These are phyloP conservation scores for Meredithiella fracta DNA, from an alignment of 2,329 filamentous ascomycete genomes.

Conservation along the genomic window DNA sequence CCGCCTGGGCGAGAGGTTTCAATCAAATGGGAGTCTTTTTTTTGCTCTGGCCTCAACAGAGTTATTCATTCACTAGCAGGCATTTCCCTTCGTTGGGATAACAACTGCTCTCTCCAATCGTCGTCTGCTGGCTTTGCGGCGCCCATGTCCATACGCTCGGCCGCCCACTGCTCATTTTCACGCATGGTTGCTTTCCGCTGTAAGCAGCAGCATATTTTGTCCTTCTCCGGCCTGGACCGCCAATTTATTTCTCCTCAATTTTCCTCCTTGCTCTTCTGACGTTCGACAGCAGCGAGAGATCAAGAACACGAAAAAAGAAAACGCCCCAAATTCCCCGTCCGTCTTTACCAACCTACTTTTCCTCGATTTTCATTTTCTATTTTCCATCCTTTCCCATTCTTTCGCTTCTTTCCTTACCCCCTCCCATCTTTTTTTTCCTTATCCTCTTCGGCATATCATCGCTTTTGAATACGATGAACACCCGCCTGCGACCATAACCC, in stretches of 20 bases:
- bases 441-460: background rate
- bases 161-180: background rate
- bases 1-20: background rate
- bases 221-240: background rate
- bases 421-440: background rate
- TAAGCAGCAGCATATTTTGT: background rate
- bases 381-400: background rate
- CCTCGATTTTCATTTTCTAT: background rate
- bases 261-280: background rate
- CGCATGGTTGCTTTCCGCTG: background rate
- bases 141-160: background rate
- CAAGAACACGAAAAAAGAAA: background rate
- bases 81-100: too few species aligned
- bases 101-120: too few species aligned
- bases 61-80: too few species aligned
- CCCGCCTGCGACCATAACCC: background rate
- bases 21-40: background rate
- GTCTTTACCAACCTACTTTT: background rate
- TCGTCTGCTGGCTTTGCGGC: background rate
- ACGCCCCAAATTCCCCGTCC: background rate
- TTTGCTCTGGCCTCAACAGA: too few species aligned
- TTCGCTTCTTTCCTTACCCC: background rate
- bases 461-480: background rate
- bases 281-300: background rate
- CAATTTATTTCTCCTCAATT: background rate